Evolutionary conservation across 345 rosid genomes (phyloP).

Genomic region (Noccaea caerulescens): DNA sequence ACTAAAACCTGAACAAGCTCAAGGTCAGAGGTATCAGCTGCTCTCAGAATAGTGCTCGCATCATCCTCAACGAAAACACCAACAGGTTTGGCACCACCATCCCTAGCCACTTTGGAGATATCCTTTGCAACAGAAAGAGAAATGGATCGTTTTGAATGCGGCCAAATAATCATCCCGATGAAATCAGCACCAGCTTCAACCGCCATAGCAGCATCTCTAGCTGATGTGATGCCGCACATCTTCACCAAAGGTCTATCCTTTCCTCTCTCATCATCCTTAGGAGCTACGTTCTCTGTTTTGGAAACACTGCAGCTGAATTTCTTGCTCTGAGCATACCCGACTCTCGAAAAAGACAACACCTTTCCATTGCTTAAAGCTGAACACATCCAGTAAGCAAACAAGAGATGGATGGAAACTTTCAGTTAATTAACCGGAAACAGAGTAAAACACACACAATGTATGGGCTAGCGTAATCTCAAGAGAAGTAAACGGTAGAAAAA

Average conservation of each 20-base stretch:
- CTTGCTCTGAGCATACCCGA: constrained; percentile 23
- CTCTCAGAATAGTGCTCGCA: constrained; percentile 60
- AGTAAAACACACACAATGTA: not conserved
- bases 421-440: constrained; percentile 9
- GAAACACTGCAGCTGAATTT: constrained; percentile 39
- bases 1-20: constrained; percentile 73
- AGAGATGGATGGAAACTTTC: constrained; percentile 16
- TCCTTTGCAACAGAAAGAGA: constrained; percentile 75
- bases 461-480: not conserved
- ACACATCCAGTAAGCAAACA: constrained; percentile 9
- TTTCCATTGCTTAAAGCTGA: constrained; percentile 42
- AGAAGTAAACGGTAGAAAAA: not conserved
- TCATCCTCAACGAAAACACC: constrained; percentile 94
- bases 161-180: constrained; percentile 92
- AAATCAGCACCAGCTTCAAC: constrained; percentile 89
- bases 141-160: constrained; percentile 80
- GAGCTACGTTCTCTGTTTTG: constrained; percentile 38
- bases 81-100: constrained; percentile 70
- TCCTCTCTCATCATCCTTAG: constrained; percentile 34
- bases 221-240: constrained; percentile 89
- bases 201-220: constrained; percentile 75
- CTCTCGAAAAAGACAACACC: constrained; percentile 22
- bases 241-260: constrained; percentile 59
- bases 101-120: constrained; percentile 80
- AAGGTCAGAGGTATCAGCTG: constrained; percentile 67